Evolutionary conservation across 108 stramenopile species (phyloP), one percentile per base, ranked within the genome.

Genomic region (Hondaea fermentalgiana): DNA sequence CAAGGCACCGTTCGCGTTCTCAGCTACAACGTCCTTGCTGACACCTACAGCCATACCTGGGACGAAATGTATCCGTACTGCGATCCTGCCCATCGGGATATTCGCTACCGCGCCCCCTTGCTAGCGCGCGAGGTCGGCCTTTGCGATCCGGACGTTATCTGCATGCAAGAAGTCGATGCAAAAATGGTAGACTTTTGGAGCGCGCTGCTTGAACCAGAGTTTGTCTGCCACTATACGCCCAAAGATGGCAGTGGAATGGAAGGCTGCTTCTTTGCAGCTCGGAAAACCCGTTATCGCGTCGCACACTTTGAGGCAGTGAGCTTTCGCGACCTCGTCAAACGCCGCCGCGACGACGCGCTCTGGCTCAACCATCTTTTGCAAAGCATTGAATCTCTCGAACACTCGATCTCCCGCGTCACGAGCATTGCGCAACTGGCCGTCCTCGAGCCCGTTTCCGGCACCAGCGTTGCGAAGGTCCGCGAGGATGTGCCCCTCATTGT

Each of bases 31-130:
- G 35, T 60, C 35, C 87, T 88, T 8, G 87, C 87, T 35, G 87
- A 88, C 35, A 35, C 87, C 5, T 88, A 88, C 60, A 35, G 59
- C 58, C 87, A 88, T 57, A 88, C 87, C 12, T 88, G 87, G 87
- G 60, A 60, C 60, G 87, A 59, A 2, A 88, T 88, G 28, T 59
- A 88, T 44, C 23, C 58, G 58, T 59, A 88, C 60, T 88, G 87
- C 60, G 25, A 58, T 17, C 59, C 58, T 4, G 14, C 28, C 43
- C 5, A 60, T 5, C 29, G 29, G 29, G 57, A 35, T 1, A 16
- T 59, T 44, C 5, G 10, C n/a, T 60, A 44, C 23, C 87, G 87
- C 21, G 43, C 44, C 5, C 60, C 87, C 8, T 25, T 88, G 4
- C 35, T 59, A 19, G 43, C 44, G 17, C 17, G 59, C 44, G 87